Evolutionary conservation across 2,329 filamentous ascomycete genomes (phyloP).

Genomic region (Calonectria fujianensis): DNA sequence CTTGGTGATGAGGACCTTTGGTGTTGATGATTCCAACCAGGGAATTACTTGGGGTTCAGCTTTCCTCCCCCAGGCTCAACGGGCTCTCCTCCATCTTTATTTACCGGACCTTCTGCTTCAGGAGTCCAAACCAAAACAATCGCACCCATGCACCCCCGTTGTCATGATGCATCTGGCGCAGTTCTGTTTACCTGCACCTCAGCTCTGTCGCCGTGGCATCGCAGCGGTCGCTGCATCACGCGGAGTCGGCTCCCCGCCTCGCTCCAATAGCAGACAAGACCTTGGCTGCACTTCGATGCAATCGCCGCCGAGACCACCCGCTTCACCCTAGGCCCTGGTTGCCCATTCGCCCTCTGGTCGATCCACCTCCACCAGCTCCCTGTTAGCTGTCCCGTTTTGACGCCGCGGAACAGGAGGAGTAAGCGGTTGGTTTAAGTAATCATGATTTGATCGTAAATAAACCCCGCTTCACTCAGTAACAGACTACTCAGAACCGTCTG

Average conservation of each 20-base stretch:
- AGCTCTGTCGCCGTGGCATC: constrained; percentile 55
- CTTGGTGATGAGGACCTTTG: constrained; percentile 28
- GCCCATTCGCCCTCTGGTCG: constrained; percentile 31
- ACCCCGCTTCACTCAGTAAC: neutral
- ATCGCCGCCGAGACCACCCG: constrained; percentile 41
- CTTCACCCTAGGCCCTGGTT: constrained; percentile 8
- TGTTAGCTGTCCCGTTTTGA: constrained; percentile 27
- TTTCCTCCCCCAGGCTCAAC: constrained; percentile 3
- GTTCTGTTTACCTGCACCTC: constrained; percentile 54
- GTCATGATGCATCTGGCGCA: constrained; percentile 49
- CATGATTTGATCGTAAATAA: constrained; percentile 25
- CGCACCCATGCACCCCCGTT: constrained; percentile 41
- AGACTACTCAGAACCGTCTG: neutral
- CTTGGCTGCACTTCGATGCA: constrained; percentile 32
- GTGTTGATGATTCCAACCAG: constrained; percentile 37
- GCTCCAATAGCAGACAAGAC: constrained; percentile 50
- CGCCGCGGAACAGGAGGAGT: constrained; percentile 20
- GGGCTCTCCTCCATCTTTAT: constrained; percentile 35
- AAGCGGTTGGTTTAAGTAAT: constrained; percentile 1
- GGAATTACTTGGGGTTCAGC: constrained; percentile 8
- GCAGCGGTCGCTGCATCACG: constrained; percentile 50
- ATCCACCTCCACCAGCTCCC: constrained; percentile 35
- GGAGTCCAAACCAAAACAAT: constrained; percentile 34
- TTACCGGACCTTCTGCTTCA: constrained; percentile 1
- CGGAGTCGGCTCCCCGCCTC: constrained; percentile 39